phyloP scores from a whole-genome alignment of 106 monocot species.

The Amphibolis antarctica region DNA sequence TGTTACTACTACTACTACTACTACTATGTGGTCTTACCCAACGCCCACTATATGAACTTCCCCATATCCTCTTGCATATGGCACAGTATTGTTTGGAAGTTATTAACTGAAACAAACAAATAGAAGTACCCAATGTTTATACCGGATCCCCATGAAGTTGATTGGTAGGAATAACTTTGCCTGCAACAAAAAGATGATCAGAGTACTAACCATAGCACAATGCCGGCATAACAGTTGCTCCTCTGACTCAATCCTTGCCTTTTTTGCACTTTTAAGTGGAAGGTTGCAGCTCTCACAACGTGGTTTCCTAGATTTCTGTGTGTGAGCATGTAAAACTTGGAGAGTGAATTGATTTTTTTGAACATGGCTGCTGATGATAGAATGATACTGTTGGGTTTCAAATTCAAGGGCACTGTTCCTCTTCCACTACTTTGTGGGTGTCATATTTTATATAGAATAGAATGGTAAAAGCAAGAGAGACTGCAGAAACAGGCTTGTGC shows the following conservation, averaged over 20 bases:
- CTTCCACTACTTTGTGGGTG: too few relatives aligned
- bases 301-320: background rate
- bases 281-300: conserved; percentile 76
- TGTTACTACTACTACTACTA: too few relatives aligned
- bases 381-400: background rate
- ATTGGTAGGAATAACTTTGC: background rate
- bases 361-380: background rate
- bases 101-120: conserved; percentile 38
- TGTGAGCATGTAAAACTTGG: background rate
- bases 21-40: conserved; percentile 72
- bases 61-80: conserved; percentile 95
- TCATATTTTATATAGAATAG: too few relatives aligned
- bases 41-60: conserved; percentile 58
- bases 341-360: background rate
- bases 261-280: conserved; percentile 49
- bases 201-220: conserved; percentile 53
- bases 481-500: too few relatives aligned
- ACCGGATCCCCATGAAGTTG: background rate
- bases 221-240: conserved; percentile 57
- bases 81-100: conserved; percentile 85
- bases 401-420: background rate
- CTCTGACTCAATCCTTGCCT: conserved; percentile 36
- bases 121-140: background rate
- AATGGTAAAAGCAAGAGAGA: too few relatives aligned
- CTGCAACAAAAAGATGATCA: background rate